phyloP scores from a whole-genome alignment of 805 yeast species.

The Lipomyces starkeyi region DNA sequence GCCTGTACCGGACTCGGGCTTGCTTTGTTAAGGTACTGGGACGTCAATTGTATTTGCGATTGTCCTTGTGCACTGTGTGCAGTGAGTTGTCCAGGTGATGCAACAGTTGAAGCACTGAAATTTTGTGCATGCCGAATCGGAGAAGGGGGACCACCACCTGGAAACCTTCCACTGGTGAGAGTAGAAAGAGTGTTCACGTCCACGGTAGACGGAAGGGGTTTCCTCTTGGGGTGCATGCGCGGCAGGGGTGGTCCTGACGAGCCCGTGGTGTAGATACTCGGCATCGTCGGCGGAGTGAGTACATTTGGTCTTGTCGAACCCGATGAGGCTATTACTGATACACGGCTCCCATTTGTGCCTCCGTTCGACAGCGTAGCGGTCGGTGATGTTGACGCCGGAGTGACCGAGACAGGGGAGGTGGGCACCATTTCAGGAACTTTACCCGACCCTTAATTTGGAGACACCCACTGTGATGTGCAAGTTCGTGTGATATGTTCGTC shows the following conservation, averaged over 20 bases:
- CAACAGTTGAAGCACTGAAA: not conserved
- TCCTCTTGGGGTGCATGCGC: constrained; percentile 16
- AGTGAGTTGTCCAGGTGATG: not conserved
- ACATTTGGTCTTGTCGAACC: not conserved
- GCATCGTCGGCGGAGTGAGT: constrained; percentile 3
- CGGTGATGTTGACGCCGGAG: not conserved
- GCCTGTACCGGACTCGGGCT: not conserved
- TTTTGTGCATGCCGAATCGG: constrained; percentile 1
- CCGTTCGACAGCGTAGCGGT: not conserved
- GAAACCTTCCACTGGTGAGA: constrained; percentile 5
- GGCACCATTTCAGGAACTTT: not conserved
- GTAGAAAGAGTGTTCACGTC: constrained; percentile 9
- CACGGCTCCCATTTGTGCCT: not conserved
- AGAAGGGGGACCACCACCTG: constrained; percentile 1
- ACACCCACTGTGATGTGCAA: not conserved
- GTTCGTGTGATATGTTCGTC: not conserved
- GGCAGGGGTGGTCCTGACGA: constrained; percentile 4
- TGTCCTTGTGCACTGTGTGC: not conserved
- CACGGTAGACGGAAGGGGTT: constrained; percentile 22
- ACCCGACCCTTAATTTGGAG: not conserved
- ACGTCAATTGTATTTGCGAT: not conserved
- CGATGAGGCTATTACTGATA: not conserved
- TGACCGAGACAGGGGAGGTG: not conserved
- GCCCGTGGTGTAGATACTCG: not conserved
- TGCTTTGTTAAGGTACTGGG: constrained; percentile 1